Percentiles rank a stretch among this genome's conserved stretches.
Conservation (phyloP, 108 stramenopile genomes). For the Nitzschia inconspicua region DNA sequence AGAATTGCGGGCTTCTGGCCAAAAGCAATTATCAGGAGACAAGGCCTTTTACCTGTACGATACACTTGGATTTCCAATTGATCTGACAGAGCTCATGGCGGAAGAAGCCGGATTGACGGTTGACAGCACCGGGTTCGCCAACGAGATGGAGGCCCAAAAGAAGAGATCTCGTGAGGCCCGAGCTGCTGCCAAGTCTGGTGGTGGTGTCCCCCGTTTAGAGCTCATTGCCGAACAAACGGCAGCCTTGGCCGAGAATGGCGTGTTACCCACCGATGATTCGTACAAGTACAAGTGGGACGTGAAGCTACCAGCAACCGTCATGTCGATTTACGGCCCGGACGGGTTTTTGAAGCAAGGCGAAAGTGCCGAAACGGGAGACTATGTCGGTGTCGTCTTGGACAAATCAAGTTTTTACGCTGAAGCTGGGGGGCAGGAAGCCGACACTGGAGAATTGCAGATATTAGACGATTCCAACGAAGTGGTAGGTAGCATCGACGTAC, state of each 20-base stretch:
- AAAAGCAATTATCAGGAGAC: slow-evolving; percentile 69
- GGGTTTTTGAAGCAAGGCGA: slow-evolving; percentile 56
- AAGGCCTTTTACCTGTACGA: slow-evolving; percentile 95
- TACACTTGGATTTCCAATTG: slow-evolving; percentile 96
- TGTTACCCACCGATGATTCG: slow-evolving; percentile 78
- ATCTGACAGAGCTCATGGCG: slow-evolving; percentile 98
- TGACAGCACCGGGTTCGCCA: slow-evolving; percentile 85
- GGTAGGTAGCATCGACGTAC: slow-evolving; percentile 79
- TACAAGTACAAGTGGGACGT: slow-evolving; percentile 89
- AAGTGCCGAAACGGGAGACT: slow-evolving; percentile 48
- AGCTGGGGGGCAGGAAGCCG: slow-evolving; percentile 96
- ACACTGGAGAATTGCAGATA: slow-evolving; percentile 71
- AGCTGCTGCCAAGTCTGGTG: slow-evolving; percentile 48
- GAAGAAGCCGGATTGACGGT: slow-evolving; percentile 90
- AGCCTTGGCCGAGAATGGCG: slow-evolving; percentile 72
- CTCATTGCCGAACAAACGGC: slow-evolving; percentile 96
- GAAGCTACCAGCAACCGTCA: slow-evolving; percentile 68
- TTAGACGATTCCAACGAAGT: slow-evolving; percentile 56
- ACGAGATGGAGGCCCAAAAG: slow-evolving; percentile 87
- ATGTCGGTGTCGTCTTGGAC: slow-evolving; percentile 88
- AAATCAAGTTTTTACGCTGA: slow-evolving; percentile 95
- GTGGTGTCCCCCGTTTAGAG: slow-evolving; percentile 62
- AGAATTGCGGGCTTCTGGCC: slow-evolving; percentile 47
- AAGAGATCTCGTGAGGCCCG: slow-evolving; percentile 71
- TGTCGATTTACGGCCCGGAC: slow-evolving; percentile 81